These are phyloP conservation scores for Grigorovia transvaalensis DNA, from an alignment of 805 yeast genomes.

Conservation along the genomic window DNA sequence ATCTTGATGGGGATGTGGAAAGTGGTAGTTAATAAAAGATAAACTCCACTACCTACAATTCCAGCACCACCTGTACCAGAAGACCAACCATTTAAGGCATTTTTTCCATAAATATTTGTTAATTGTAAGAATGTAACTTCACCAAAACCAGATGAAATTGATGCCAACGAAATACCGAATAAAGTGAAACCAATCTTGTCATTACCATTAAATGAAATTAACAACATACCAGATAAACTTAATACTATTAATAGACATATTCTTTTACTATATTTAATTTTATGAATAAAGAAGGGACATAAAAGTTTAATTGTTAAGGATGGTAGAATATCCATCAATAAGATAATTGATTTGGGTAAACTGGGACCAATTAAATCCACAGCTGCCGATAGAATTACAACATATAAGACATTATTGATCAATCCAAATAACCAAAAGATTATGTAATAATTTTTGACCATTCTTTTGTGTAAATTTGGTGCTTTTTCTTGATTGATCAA, in stretches of 20 bases:
- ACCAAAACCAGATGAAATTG: constrained; percentile 80
- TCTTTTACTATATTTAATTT: constrained; percentile 47
- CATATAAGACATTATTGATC: constrained; percentile 80
- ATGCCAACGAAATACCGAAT: constrained; percentile 68
- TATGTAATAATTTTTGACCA: constrained; percentile 26
- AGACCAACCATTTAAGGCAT: constrained; percentile 73
- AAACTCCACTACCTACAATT: constrained; percentile 64
- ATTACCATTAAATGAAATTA: constrained; percentile 32
- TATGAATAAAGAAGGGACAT: constrained; percentile 74
- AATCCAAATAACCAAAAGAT: constrained; percentile 80
- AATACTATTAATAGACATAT: constrained; percentile 44
- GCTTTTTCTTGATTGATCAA: background rate
- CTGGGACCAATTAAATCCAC: constrained; percentile 77
- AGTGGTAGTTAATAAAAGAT: constrained; percentile 62
- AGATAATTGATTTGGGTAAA: constrained; percentile 76
- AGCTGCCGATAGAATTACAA: constrained; percentile 85
- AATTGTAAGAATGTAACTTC: constrained; percentile 81
- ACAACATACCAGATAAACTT: constrained; percentile 65
- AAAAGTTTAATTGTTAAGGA: constrained; percentile 57
- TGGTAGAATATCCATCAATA: constrained; percentile 81
- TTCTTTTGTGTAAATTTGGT: background rate
- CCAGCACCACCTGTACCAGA: constrained; percentile 98
- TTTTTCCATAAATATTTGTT: constrained; percentile 59
- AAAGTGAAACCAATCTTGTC: constrained; percentile 33
- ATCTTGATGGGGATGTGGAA: constrained; percentile 43